These are phyloP conservation scores for Lactarius sanguifluus DNA, from an alignment of 768 basidiomycete genomes.

Conservation along the genomic window DNA sequence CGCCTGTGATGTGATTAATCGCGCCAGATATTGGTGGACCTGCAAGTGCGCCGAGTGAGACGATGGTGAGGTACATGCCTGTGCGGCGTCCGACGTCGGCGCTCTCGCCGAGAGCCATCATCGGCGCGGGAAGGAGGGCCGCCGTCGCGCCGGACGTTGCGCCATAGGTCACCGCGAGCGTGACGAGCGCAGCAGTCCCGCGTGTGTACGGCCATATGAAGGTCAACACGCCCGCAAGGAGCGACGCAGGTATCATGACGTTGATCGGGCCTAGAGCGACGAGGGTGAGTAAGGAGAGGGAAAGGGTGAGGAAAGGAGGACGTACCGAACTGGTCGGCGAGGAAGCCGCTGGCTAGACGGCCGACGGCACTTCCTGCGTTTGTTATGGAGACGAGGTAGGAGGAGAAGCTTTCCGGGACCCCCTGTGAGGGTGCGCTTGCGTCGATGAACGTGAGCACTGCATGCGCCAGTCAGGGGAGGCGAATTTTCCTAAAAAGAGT, in stretches of 20 bases:
- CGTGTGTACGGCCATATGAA: constrained; percentile 69
- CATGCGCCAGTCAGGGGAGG: constrained; percentile 4
- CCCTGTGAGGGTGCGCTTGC: constrained; percentile 54
- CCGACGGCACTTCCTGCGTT: constrained; percentile 67
- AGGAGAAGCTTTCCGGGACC: constrained; percentile 49
- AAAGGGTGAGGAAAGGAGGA: neutral
- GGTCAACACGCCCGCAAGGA: constrained; percentile 56
- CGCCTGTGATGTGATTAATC: constrained; percentile 52
- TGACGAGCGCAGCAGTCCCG: constrained; percentile 47
- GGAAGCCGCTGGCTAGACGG: constrained; percentile 51
- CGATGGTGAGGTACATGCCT: constrained; percentile 62
- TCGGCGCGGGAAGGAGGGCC: constrained; percentile 54
- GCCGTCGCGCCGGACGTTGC: constrained; percentile 63
- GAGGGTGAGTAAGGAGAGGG: neutral
- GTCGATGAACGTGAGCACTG: constrained; percentile 69
- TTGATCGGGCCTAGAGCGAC: constrained; percentile 57
- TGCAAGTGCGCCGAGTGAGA: constrained; percentile 60
- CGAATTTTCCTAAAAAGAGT: neutral
- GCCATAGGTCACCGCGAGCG: constrained; percentile 61
- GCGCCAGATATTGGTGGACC: constrained; percentile 77
- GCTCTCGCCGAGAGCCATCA: constrained; percentile 58
- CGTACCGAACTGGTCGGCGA: constrained; percentile 56
- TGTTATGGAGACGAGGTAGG: constrained; percentile 66
- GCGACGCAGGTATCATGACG: constrained; percentile 63
- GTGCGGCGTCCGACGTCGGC: constrained; percentile 62